A percentile compares a stretch with the other conserved stretches of the same genome.
phyloP scores from a whole-genome alignment of 352 stramenopile species.

The Phytopythium vexans region DNA sequence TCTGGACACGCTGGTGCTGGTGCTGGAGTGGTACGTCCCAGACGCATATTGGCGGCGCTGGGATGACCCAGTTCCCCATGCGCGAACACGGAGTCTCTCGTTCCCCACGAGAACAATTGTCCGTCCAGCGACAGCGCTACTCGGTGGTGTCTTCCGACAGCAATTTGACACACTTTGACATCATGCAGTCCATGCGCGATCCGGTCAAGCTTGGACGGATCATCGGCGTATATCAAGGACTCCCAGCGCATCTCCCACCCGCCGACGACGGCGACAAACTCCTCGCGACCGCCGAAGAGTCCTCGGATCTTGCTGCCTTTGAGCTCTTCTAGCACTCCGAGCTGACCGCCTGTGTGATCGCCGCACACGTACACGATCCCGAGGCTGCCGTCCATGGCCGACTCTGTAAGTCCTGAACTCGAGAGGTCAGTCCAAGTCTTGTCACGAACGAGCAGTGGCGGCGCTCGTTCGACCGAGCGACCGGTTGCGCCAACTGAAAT shows the following conservation, averaged over 20 bases:
- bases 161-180: slow-evolving; percentile 48
- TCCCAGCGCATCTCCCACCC: slow-evolving; percentile 54
- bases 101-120: slow-evolving; percentile 65
- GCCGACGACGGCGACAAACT: slow-evolving; percentile 52
- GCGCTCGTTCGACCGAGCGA: no score
- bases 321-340: slow-evolving; percentile 24
- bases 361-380: slow-evolving; percentile 53
- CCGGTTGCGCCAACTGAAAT: no score
- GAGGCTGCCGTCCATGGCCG: slow-evolving; percentile 29
- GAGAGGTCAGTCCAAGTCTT: no score
- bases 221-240: slow-evolving; percentile 1
- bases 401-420: no score
- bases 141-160: slow-evolving; percentile 54
- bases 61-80: slow-evolving; percentile 45
- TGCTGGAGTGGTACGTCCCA: slow-evolving; percentile 4
- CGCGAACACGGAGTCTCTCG: slow-evolving; percentile 15
- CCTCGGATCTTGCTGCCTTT: slow-evolving; percentile 44
- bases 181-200: slow-evolving; percentile 33
- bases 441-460: no score
- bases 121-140: slow-evolving; percentile 56
- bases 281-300: slow-evolving; percentile 44
- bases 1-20: slow-evolving; percentile 14
- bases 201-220: slow-evolving; percentile 19
- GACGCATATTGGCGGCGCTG: slow-evolving; percentile 7
- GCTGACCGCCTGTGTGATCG: slow-evolving; percentile 23